These are phyloP conservation scores for Fusarium lyarnte DNA, from an alignment of 2,329 filamentous ascomycete genomes.

Conservation along the genomic window DNA sequence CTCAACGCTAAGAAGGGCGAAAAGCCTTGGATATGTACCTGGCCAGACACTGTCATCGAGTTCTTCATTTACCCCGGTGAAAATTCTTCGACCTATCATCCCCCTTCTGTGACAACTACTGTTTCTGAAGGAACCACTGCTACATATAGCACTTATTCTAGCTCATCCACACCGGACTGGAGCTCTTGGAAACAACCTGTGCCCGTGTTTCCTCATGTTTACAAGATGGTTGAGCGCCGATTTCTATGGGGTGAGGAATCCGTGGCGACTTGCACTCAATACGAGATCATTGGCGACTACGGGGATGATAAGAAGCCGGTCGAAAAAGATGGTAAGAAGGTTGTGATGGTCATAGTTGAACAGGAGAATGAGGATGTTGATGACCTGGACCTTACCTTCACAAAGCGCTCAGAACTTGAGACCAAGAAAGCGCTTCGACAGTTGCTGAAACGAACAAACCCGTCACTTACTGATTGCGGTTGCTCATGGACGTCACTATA, in stretches of 20 bases:
- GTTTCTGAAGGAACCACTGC: background rate
- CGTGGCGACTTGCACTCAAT: constrained; percentile 59
- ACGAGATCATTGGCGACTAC: constrained; percentile 52
- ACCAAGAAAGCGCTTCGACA: constrained; percentile 20
- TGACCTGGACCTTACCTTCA: background rate
- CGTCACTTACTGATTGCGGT: constrained; percentile 60
- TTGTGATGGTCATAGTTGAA: constrained; percentile 59
- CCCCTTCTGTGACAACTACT: constrained; percentile 9
- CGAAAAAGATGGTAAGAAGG: constrained; percentile 47
- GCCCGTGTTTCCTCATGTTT: constrained; percentile 59
- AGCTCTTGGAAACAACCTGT: background rate
- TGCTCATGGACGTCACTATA: constrained; percentile 64
- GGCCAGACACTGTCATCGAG: constrained; percentile 65
- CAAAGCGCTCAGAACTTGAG: background rate
- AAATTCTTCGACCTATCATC: constrained; percentile 46
- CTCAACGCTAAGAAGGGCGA: constrained; percentile 56
- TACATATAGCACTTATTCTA: constrained; percentile 14
- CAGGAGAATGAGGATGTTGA: constrained; percentile 2
- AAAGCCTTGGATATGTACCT: constrained; percentile 67
- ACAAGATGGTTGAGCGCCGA: constrained; percentile 66
- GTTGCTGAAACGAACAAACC: constrained; percentile 25
- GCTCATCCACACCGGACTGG: background rate
- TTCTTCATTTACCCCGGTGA: constrained; percentile 66
- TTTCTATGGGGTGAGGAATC: constrained; percentile 45
- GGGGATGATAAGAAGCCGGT: constrained; percentile 36